A percentile compares a stretch with the other conserved stretches of the same genome.
phyloP scores from a whole-genome alignment of 192 early-diverging fungal genomes.

The Pecoramyces ruminantium region DNA sequence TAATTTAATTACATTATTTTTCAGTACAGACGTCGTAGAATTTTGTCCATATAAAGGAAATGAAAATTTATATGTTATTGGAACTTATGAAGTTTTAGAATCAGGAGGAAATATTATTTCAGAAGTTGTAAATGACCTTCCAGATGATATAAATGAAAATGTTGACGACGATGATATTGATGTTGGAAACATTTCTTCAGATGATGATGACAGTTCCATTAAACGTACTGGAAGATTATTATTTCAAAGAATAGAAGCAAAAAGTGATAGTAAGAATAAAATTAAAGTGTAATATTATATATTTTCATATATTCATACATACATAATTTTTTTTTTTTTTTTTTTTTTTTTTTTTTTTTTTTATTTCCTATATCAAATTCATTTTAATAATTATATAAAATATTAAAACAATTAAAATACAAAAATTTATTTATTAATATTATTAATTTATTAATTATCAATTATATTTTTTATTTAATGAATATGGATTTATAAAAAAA shows the following conservation, averaged over 20 bases:
- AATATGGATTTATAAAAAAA: constrained; percentile 2
- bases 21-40: constrained; percentile 52
- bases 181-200: neutral
- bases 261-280: constrained; percentile 12
- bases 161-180: constrained; percentile 8
- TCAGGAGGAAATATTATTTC: neutral
- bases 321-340: no score
- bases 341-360: no score
- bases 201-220: constrained; percentile 14
- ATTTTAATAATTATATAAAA: no score
- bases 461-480: no score
- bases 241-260: constrained; percentile 23
- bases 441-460: no score
- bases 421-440: no score
- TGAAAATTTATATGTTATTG: constrained; percentile 32
- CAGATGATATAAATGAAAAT: neutral
- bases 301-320: no score
- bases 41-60: constrained; percentile 38
- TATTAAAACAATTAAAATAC: no score
- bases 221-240: constrained; percentile 47
- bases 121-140: neutral
- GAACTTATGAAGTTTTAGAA: constrained; percentile 49
- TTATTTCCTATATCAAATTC: no score
- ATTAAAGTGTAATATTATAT: constrained; percentile 6
- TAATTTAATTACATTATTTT: no score